Evolutionary conservation across 1,139 yeast genomes (phyloP).

Genomic region (Magnusiomyces sp.): DNA sequence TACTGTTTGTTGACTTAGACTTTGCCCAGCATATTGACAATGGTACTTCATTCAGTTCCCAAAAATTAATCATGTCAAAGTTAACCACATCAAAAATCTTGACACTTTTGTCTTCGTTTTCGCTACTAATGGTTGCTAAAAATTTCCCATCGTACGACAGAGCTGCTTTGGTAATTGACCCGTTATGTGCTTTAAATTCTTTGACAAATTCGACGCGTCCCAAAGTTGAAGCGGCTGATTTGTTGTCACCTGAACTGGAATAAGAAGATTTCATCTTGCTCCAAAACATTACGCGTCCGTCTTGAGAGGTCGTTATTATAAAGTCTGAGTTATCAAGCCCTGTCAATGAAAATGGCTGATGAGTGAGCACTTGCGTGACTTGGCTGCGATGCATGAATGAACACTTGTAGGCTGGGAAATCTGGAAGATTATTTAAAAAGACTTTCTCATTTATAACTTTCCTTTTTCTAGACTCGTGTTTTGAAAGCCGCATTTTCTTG

Average conservation of each 20-base stretch:
- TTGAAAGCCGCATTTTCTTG: no score
- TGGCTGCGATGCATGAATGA: conserved; percentile 29
- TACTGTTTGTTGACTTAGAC: conserved; percentile 5
- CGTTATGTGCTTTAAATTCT: conserved; percentile 34
- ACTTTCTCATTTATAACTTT: neutral
- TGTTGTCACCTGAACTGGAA: conserved; percentile 8
- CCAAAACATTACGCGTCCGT: conserved; percentile 41
- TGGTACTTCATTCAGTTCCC: conserved; percentile 21
- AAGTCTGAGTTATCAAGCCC: conserved; percentile 18
- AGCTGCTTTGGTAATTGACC: conserved; percentile 20
- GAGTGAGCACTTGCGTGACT: conserved; percentile 19
- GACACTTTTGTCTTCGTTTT: conserved; percentile 22
- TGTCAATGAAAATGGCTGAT: conserved; percentile 12
- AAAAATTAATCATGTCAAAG: conserved; percentile 38
- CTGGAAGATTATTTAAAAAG: conserved; percentile 18
- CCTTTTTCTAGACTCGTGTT: no score
- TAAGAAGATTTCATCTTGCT: conserved; percentile 15
- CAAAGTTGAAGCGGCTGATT: conserved; percentile 1
- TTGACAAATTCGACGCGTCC: conserved; percentile 34
- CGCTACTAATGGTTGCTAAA: conserved; percentile 26
- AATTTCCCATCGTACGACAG: conserved; percentile 26
- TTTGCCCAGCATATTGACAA: conserved; percentile 18
- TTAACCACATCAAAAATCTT: conserved; percentile 37
- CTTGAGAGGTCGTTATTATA: conserved; percentile 34
- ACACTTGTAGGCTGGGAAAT: conserved; percentile 22